Evolutionary conservation across 371 early-diverging fungal genomes (phyloP).

Genomic region (Choanephora cucurbitarum): DNA sequence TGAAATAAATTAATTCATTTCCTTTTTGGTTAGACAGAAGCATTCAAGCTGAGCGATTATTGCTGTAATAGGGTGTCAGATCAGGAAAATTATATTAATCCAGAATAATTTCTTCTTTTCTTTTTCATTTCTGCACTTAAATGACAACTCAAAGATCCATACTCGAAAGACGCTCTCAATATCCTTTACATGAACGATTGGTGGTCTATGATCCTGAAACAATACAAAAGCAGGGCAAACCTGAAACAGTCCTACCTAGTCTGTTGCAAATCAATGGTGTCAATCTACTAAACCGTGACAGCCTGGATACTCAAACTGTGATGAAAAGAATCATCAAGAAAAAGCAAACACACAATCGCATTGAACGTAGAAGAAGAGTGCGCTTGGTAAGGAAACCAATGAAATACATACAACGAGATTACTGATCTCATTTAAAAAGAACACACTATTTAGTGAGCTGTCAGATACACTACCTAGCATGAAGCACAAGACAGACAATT

Average conservation of each 20-base stretch:
- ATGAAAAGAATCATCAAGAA: slow-evolving; percentile 56
- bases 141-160: slow-evolving; percentile 1
- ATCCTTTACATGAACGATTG: slow-evolving; percentile 16
- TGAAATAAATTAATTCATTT: no score
- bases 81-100: no score
- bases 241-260: slow-evolving; percentile 5
- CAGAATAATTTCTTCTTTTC: no score
- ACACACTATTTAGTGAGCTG: slow-evolving; percentile 25
- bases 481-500: slow-evolving; percentile 20
- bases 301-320: slow-evolving; percentile 57
- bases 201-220: slow-evolving; percentile 8
- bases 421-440: slow-evolving; percentile 9
- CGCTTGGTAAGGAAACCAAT: slow-evolving; percentile 26
- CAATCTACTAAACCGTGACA: slow-evolving; percentile 57
- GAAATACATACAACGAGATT: background rate
- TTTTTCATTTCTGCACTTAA: background rate
- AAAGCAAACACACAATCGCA: slow-evolving; percentile 59
- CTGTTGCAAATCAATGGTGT: slow-evolving; percentile 48
- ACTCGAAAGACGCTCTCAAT: slow-evolving; percentile 7
- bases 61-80: no score
- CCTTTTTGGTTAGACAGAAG: no score
- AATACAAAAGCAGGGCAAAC: slow-evolving; percentile 25
- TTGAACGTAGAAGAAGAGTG: slow-evolving; percentile 59
- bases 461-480: slow-evolving; percentile 18
- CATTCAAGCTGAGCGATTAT: no score